Percentiles rank a stretch among this genome's conserved stretches.
phyloP scores from a whole-genome alignment of 2,329 filamentous ascomycete genomes.

The Triangularia setosa region DNA sequence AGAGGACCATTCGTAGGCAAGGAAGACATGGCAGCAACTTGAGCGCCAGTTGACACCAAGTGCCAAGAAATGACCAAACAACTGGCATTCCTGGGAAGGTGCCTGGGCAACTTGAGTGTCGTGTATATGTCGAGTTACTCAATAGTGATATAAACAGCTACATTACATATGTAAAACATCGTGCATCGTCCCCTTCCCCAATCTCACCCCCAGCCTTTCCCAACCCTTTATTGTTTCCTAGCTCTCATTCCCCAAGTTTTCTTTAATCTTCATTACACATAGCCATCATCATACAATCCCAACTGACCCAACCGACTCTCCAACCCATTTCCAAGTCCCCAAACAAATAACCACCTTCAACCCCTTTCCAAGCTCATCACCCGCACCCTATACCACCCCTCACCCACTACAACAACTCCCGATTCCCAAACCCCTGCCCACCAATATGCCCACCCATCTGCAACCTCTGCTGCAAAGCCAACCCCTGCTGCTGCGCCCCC shows the following conservation, averaged over 20 bases:
- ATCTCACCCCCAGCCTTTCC: background rate
- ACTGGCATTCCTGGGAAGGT: too few relatives aligned
- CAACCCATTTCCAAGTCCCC: background rate
- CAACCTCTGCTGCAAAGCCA: conserved; percentile 1
- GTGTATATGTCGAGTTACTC: background rate
- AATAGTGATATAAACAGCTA: background rate
- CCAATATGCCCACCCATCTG: background rate
- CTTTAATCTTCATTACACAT: background rate
- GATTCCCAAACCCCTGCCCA: background rate
- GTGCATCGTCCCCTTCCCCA: background rate
- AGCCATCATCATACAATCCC: background rate
- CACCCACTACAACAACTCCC: background rate
- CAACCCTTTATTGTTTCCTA: background rate
- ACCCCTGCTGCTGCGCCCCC: background rate
- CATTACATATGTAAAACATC: background rate
- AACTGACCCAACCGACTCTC: too few relatives aligned
- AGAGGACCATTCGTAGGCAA: too few relatives aligned
- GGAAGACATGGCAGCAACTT: too few relatives aligned
- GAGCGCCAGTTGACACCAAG: too few relatives aligned
- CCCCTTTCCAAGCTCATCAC: too few relatives aligned
- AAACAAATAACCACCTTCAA: too few relatives aligned
- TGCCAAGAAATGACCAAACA: too few relatives aligned
- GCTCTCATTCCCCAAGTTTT: background rate
- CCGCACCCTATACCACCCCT: background rate
- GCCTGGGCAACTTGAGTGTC: too few relatives aligned